These are phyloP conservation scores for Aurantiochytrium sp. DNA, from an alignment of 108 stramenopile genomes.

Conservation along the genomic window DNA sequence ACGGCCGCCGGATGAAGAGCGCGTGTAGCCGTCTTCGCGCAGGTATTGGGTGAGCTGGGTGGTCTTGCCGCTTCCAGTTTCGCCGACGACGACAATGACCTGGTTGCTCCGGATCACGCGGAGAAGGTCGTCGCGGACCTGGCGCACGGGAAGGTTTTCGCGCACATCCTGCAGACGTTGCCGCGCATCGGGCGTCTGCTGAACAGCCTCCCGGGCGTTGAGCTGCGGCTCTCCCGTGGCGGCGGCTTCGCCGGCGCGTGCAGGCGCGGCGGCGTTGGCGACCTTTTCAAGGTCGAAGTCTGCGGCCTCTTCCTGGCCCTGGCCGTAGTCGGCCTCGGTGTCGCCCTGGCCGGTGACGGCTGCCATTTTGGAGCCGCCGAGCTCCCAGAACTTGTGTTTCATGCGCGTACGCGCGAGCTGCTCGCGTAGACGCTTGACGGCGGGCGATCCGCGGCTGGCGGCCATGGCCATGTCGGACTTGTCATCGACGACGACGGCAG, in stretches of 20 bases:
- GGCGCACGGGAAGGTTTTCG: conserved; percentile 84
- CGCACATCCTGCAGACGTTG: too few relatives aligned
- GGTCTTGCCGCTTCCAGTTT: conserved; percentile 88
- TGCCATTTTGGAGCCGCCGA: conserved; percentile 92
- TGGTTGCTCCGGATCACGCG: conserved; percentile 85
- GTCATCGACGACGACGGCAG: conserved; percentile 49
- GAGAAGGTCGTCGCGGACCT: conserved; percentile 85
- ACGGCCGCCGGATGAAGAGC: conserved; percentile 56
- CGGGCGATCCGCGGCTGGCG: conserved; percentile 78
- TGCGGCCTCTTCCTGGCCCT: conserved; percentile 28
- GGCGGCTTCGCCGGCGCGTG: too few relatives aligned
- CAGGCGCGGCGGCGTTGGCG: neutral
- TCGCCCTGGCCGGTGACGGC: conserved; percentile 68
- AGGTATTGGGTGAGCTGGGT: conserved; percentile 97
- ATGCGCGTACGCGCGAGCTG: conserved; percentile 80
- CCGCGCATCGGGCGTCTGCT: too few relatives aligned
- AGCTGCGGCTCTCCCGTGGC: too few relatives aligned
- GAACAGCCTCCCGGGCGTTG: too few relatives aligned
- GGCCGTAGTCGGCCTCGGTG: conserved; percentile 39
- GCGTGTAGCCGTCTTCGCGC: conserved; percentile 85
- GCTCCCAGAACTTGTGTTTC: conserved; percentile 96
- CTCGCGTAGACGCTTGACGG: conserved; percentile 67
- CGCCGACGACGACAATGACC: conserved; percentile 87
- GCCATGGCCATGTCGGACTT: conserved; percentile 83
- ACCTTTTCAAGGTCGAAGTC: conserved; percentile 41